Evolutionary conservation across 2,329 filamentous ascomycete species (phyloP).

Genomic region (Mycosphaerella sp.): DNA sequence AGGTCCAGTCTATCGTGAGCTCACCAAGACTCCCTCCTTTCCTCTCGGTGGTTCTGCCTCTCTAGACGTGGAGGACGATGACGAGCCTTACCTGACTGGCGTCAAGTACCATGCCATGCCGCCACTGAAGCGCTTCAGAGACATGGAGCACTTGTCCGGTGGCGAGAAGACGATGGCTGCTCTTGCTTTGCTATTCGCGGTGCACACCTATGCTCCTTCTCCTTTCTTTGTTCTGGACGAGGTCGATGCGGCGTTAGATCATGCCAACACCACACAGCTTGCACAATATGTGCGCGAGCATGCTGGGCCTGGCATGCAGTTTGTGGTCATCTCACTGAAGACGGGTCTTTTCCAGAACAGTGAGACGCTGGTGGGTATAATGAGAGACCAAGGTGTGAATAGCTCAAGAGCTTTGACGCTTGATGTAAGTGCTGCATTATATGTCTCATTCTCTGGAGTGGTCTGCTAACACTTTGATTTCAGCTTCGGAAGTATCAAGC

Average conservation of each 20-base stretch:
- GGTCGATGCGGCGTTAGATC: conserved; percentile 96
- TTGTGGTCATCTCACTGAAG: conserved; percentile 96
- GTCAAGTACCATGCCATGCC: conserved; percentile 99
- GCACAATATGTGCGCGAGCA: conserved; percentile 95
- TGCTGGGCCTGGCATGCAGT: conserved; percentile 95
- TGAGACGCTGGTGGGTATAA: conserved; percentile 91
- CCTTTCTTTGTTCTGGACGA: conserved; percentile 99
- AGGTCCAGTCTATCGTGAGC: conserved; percentile 84
- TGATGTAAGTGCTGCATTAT: conserved; percentile 66
- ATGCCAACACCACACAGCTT: conserved; percentile 92
- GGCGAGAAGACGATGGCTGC: conserved; percentile 99
- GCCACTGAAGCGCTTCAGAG: conserved; percentile 92
- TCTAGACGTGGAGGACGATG: conserved; percentile 91
- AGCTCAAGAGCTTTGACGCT: conserved; percentile 85
- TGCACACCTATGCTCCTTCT: conserved; percentile 90
- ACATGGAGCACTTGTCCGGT: conserved; percentile 97
- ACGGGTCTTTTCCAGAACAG: conserved; percentile 93
- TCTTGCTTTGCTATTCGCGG: conserved; percentile 89
- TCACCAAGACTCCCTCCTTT: conserved; percentile 85
- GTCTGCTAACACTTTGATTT: conserved; percentile 1
- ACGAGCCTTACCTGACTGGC: conserved; percentile 89
- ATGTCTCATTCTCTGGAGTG: not conserved
- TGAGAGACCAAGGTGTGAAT: conserved; percentile 89
- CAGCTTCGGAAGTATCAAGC: conserved; percentile 33
- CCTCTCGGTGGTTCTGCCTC: conserved; percentile 85